These are phyloP conservation scores for Podospora pseudoanserina DNA, from an alignment of 495 filamentous ascomycete species.

Conservation along the genomic window DNA sequence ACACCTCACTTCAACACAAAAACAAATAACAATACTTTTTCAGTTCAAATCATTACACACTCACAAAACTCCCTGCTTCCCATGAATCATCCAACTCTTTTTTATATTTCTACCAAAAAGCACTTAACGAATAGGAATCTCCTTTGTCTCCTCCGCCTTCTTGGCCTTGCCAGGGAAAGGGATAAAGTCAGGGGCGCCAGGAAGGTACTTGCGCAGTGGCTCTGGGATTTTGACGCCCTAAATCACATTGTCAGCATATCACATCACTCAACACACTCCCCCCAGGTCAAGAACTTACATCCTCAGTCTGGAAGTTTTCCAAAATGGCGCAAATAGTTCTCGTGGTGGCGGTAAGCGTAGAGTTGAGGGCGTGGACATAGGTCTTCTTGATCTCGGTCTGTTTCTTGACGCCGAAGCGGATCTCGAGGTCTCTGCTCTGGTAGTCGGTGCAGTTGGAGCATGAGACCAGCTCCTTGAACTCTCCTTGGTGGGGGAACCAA, in stretches of 20 bases:
- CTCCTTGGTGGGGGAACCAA: conserved; percentile 79
- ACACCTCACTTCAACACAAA: too few relatives aligned
- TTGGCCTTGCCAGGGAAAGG: conserved; percentile 53
- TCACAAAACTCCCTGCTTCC: not conserved
- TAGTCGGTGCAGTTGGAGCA: conserved; percentile 97
- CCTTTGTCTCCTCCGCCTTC: conserved; percentile 41
- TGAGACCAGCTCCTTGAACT: conserved; percentile 96
- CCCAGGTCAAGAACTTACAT: conserved; percentile 47
- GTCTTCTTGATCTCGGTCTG: conserved; percentile 63
- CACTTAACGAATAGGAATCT: conserved; percentile 27
- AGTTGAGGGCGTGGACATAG: conserved; percentile 92
- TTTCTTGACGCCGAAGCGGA: conserved; percentile 49
- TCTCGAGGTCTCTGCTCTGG: conserved; percentile 83
- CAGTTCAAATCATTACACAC: not conserved
- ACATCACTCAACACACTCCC: not conserved
- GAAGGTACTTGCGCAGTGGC: conserved; percentile 82
- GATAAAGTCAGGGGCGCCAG: conserved; percentile 81
- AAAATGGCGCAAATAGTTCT: conserved; percentile 90
- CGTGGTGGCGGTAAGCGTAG: conserved; percentile 88
- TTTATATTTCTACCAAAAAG: conserved; percentile 1
- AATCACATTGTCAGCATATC: conserved; percentile 3
- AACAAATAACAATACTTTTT: not conserved
- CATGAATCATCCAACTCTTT: not conserved
- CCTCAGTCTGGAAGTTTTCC: conserved; percentile 92
- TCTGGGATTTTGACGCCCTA: conserved; percentile 83